Evolutionary conservation across 306 rosid genomes (phyloP).

Genomic region (Cicer judaicum): DNA sequence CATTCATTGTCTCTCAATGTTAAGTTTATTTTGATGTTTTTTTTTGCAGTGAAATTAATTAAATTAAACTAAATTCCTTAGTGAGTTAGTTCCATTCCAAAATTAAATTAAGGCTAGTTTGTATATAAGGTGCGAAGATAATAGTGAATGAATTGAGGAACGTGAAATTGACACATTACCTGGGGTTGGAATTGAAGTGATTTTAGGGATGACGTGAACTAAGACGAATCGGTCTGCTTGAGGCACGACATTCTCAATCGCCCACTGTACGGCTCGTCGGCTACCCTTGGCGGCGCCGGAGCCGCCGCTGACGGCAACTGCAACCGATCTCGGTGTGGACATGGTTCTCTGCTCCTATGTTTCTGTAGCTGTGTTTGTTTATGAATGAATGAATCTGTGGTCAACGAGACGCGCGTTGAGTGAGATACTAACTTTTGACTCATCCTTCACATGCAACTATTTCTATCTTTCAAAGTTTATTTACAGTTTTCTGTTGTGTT

Average conservation of each 20-base stretch:
- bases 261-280: slow-evolving; percentile 83
- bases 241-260: slow-evolving; percentile 70
- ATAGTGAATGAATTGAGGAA: background rate
- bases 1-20: background rate
- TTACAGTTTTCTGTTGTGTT: too few relatives aligned
- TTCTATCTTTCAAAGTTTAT: too few relatives aligned
- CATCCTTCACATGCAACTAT: too few relatives aligned
- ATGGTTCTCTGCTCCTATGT: background rate
- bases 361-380: background rate
- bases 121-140: background rate
- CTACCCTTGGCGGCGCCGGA: slow-evolving; percentile 65
- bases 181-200: slow-evolving; percentile 75
- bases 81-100: background rate
- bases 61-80: too few relatives aligned
- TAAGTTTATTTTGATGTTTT: background rate
- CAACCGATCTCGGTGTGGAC: slow-evolving; percentile 63
- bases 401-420: background rate
- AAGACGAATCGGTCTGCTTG: slow-evolving; percentile 75
- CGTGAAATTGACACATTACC: slow-evolving; percentile 43
- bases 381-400: background rate
- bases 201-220: slow-evolving; percentile 83
- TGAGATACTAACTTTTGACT: too few relatives aligned
- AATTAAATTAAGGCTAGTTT: background rate
- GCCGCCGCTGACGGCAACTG: slow-evolving; percentile 72
- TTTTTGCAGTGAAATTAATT: background rate